Percentiles rank a stretch among this genome's conserved stretches.
Evolutionary conservation across 2,329 filamentous ascomycete genomes (phyloP).

Genomic region (Beauveria sp.): DNA sequence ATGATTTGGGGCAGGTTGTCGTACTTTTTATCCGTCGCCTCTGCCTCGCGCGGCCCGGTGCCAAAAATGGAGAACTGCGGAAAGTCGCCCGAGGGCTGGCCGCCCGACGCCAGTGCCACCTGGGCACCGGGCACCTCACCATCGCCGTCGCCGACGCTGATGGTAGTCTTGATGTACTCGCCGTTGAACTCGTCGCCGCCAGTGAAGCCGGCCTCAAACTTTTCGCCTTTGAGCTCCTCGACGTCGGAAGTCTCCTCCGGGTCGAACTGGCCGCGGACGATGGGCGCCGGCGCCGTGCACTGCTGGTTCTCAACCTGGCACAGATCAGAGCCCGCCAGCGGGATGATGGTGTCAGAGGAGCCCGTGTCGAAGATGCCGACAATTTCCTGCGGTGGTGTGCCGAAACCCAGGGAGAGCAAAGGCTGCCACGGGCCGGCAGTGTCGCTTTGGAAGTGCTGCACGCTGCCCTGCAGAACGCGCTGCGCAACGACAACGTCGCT

Average conservation of each 20-base stretch:
- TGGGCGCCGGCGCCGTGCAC: not conserved
- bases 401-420: not conserved
- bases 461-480: not conserved
- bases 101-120: not conserved
- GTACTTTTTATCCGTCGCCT: not conserved
- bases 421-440: not conserved
- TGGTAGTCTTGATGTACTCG: not conserved
- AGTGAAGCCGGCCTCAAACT: not conserved
- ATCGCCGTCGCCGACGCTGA: not conserved
- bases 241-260: not conserved
- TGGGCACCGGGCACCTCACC: not conserved
- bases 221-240: not conserved
- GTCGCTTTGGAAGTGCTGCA: conserved; percentile 5
- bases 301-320: conserved; percentile 2
- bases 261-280: not conserved
- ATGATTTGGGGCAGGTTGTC: not conserved
- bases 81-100: not conserved
- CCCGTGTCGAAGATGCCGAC: conserved; percentile 7
- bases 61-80: conserved; percentile 4
- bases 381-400: not conserved
- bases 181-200: not conserved
- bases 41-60: not conserved
- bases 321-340: not conserved
- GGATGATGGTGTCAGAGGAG: conserved; percentile 1
- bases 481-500: not conserved